These are phyloP conservation scores for Nephelium lappaceum DNA, from an alignment of 345 rosid species.

Conservation along the genomic window DNA sequence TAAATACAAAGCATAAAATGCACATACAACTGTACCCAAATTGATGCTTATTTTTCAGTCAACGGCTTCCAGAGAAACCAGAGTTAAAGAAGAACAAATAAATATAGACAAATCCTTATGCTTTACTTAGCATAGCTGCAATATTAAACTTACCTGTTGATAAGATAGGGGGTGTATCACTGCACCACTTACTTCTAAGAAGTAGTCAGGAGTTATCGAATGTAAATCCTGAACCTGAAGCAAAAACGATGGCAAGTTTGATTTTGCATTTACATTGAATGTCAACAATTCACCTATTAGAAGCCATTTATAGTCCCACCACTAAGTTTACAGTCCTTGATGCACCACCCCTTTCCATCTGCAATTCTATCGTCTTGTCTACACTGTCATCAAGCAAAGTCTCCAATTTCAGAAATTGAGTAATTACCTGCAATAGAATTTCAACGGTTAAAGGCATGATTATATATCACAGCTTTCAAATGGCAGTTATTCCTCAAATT, in stretches of 20 bases:
- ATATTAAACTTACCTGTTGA: constrained; percentile 71
- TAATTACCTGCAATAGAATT: constrained; percentile 64
- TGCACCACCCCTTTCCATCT: constrained; percentile 90
- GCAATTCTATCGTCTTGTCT: constrained; percentile 56
- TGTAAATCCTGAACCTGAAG: constrained; percentile 95
- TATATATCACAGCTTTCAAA: background rate
- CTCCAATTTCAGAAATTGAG: constrained; percentile 85
- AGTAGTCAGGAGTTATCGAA: constrained; percentile 78
- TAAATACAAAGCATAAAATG: background rate
- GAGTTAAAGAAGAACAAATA: background rate
- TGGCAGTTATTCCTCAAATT: background rate
- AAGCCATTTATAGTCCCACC: constrained; percentile 58
- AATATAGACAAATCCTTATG: background rate
- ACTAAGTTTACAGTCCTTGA: constrained; percentile 56
- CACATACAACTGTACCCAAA: background rate
- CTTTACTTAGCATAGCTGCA: background rate
- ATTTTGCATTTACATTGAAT: constrained; percentile 12
- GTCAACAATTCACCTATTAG: background rate
- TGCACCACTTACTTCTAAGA: constrained; percentile 94
- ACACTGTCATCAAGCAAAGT: constrained; percentile 81
- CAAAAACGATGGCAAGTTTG: constrained; percentile 10
- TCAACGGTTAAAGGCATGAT: constrained; percentile 24
- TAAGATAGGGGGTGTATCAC: constrained; percentile 92
- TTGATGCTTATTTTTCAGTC: background rate
- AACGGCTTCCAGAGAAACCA: background rate